Percentiles rank a stretch among this genome's conserved stretches.
These are phyloP conservation scores for Xylariaceae sp. DNA, from an alignment of 2,329 filamentous ascomycete species.

Conservation along the genomic window DNA sequence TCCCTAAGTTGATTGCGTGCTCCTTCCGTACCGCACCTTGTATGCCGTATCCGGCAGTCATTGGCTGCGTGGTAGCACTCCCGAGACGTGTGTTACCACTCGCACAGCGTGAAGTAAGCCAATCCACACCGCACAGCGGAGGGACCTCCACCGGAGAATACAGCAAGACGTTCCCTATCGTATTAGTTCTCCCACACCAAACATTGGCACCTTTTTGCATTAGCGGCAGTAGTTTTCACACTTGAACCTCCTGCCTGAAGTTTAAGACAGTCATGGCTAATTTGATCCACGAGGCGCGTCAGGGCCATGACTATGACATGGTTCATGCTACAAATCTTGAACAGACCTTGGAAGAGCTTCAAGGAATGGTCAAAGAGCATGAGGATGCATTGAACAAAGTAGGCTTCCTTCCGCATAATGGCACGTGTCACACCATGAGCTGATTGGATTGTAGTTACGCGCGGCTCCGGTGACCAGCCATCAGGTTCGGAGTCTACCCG, in stretches of 20 bases:
- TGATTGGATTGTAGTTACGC: slow-evolving; percentile 30
- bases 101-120: too few species aligned
- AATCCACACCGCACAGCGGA: too few species aligned
- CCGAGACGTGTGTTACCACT: too few species aligned
- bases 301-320: slow-evolving; percentile 42
- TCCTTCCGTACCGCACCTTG: too few species aligned
- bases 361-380: slow-evolving; percentile 61
- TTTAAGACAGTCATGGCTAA: slow-evolving; percentile 20
- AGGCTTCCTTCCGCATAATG: slow-evolving; percentile 1
- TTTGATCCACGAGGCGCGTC: slow-evolving; percentile 39
- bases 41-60: too few species aligned
- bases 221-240: neutral
- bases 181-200: too few species aligned
- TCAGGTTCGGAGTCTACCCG: slow-evolving; percentile 28
- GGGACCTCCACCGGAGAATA: too few species aligned
- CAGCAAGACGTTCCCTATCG: too few species aligned
- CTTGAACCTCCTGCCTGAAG: neutral
- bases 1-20: too few species aligned
- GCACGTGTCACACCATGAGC: slow-evolving; percentile 4
- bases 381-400: slow-evolving; percentile 57
- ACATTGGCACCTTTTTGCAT: neutral
- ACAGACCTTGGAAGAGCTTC: slow-evolving; percentile 70
- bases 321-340: slow-evolving; percentile 64
- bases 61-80: too few species aligned
- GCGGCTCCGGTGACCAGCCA: slow-evolving; percentile 22